Evolutionary conservation across 192 early-diverging fungal genomes (phyloP).

Genomic region (Endogone sp.): DNA sequence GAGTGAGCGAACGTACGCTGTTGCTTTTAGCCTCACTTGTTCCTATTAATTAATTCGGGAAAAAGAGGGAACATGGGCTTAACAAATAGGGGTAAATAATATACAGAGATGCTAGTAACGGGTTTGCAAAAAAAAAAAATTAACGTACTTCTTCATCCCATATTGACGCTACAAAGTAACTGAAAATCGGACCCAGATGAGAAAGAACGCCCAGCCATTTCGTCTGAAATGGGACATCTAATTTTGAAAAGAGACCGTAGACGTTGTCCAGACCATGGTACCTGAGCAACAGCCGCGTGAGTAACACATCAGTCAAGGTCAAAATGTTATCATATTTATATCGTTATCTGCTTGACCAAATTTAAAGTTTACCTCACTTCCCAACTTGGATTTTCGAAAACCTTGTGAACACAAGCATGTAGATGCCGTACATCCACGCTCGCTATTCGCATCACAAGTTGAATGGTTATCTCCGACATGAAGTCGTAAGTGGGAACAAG

Average conservation of each 20-base stretch:
- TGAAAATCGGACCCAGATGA: slow-evolving; percentile 47
- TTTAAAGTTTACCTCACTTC: slow-evolving; percentile 33
- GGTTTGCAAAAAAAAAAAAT: too few relatives aligned
- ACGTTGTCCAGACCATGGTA: slow-evolving; percentile 49
- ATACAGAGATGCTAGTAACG: not conserved
- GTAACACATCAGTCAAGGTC: not conserved
- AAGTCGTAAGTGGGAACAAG: slow-evolving; percentile 40
- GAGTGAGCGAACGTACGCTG: slow-evolving; percentile 38
- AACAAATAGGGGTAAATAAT: not conserved
- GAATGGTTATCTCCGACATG: slow-evolving; percentile 32
- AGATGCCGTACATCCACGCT: slow-evolving; percentile 32
- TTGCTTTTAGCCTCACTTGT: slow-evolving; percentile 49
- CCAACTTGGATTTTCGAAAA: slow-evolving; percentile 46
- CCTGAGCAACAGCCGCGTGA: slow-evolving; percentile 4
- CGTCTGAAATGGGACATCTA: slow-evolving; percentile 40
- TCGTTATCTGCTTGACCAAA: not conserved
- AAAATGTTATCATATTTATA: too few relatives aligned
- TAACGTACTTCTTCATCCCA: slow-evolving; percentile 44
- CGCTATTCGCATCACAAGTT: slow-evolving; percentile 41
- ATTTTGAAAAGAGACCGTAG: slow-evolving; percentile 52
- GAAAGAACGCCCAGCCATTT: slow-evolving; percentile 30
- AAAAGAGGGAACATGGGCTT: not conserved
- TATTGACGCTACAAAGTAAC: slow-evolving; percentile 47
- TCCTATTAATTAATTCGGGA: slow-evolving; percentile 22
- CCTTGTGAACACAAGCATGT: slow-evolving; percentile 35